A percentile compares a stretch with the other conserved stretches of the same genome.
Conservation (phyloP, 495 filamentous ascomycete genomes). For the Trichoderma orchidacearum region DNA sequence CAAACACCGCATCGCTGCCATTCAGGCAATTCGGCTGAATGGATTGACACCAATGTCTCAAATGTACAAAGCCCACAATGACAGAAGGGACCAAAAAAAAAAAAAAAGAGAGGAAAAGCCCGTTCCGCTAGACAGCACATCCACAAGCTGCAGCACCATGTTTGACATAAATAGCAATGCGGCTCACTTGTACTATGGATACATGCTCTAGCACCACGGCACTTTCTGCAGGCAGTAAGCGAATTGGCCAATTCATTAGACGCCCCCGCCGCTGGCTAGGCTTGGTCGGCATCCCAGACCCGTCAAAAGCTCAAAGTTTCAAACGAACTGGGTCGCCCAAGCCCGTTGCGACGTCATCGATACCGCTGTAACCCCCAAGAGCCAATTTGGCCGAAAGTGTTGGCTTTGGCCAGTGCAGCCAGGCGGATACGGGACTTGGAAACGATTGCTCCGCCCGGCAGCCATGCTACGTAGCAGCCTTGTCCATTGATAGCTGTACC, state of each 20-base stretch:
- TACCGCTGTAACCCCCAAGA: not conserved
- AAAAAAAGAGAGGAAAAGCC: too few relatives aligned
- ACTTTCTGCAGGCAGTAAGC: not conserved
- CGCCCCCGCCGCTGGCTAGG: not conserved
- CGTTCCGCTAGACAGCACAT: not conserved
- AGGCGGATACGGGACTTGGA: not conserved
- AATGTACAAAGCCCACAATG: too few relatives aligned
- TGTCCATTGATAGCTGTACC: not conserved
- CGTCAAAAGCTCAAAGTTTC: not conserved
- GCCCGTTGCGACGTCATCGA: not conserved
- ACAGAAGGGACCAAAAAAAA: too few relatives aligned
- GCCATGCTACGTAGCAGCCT: not conserved
- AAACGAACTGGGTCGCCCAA: not conserved
- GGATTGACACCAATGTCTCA: too few relatives aligned
- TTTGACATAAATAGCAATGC: not conserved
- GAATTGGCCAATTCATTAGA: not conserved
- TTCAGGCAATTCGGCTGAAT: too few relatives aligned
- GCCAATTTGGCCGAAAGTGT: not conserved
- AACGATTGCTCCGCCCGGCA: not conserved
- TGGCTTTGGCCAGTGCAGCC: not conserved
- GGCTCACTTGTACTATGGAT: not conserved
- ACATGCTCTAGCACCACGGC: too few relatives aligned
- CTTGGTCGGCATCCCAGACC: not conserved
- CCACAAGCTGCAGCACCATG: not conserved
- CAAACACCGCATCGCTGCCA: too few relatives aligned